These are phyloP conservation scores for Aspergillus cristatus DNA, from an alignment of 495 filamentous ascomycete species.

Conservation along the genomic window DNA sequence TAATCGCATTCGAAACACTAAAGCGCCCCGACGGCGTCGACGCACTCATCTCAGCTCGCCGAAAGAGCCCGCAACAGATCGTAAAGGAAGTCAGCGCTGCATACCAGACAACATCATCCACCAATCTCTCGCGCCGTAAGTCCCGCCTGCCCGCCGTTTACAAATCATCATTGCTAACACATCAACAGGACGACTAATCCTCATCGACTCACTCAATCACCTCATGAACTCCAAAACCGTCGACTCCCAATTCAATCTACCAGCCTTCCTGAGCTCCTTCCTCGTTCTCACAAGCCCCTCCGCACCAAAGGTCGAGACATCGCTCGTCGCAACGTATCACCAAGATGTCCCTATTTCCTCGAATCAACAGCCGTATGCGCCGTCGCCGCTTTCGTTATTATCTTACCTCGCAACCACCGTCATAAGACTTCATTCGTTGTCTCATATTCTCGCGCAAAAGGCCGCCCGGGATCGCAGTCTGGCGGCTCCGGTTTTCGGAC, in stretches of 20 bases:
- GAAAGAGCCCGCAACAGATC: conserved; percentile 54
- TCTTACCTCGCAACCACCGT: conserved; percentile 62
- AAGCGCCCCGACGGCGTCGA: conserved; percentile 48
- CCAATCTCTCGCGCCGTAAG: conserved; percentile 26
- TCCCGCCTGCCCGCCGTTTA: neutral
- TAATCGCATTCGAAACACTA: conserved; percentile 67
- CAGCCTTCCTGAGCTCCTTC: conserved; percentile 31
- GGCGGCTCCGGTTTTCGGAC: conserved; percentile 64
- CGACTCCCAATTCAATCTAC: conserved; percentile 25
- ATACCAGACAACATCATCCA: conserved; percentile 18
- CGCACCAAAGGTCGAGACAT: conserved; percentile 24
- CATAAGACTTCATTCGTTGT: conserved; percentile 51
- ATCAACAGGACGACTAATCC: conserved; percentile 31
- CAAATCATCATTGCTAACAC: conserved; percentile 3
- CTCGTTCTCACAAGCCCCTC: conserved; percentile 16
- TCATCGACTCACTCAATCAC: conserved; percentile 38
- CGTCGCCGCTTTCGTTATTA: conserved; percentile 51
- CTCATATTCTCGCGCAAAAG: conserved; percentile 59
- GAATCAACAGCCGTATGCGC: conserved; percentile 51
- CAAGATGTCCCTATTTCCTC: conserved; percentile 41
- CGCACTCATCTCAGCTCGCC: conserved; percentile 52
- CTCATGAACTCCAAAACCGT: conserved; percentile 20
- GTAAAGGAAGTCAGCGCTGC: conserved; percentile 34
- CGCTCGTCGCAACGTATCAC: conserved; percentile 38
- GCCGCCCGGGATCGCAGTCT: conserved; percentile 60